Conservation (phyloP, 2,329 filamentous ascomycete genomes). For the Neonectria ditissima region DNA sequence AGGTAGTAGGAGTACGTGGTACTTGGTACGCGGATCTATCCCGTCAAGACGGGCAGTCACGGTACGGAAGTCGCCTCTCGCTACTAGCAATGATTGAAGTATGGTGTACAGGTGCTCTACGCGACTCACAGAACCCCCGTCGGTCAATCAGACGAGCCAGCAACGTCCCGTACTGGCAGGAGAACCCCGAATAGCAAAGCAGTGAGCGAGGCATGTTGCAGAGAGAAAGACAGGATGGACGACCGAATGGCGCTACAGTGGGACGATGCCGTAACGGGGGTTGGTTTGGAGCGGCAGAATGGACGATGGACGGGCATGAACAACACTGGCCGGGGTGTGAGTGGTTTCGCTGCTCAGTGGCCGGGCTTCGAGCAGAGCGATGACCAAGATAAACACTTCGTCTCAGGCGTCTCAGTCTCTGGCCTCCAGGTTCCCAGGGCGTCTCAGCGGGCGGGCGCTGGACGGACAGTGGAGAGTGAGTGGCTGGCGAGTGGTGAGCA, state of each 20-base stretch:
- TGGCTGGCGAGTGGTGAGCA: slow-evolving; percentile 17
- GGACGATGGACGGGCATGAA: slow-evolving; percentile 34
- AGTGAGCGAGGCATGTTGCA: slow-evolving; percentile 11
- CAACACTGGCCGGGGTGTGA: slow-evolving; percentile 23
- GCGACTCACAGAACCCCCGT: background rate
- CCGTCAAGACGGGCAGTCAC: background rate
- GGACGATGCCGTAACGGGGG: slow-evolving; percentile 39
- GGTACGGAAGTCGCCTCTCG: background rate
- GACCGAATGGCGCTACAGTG: slow-evolving; percentile 43
- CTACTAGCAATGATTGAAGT: background rate
- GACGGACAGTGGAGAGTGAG: slow-evolving; percentile 9
- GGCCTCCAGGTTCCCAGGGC: slow-evolving; percentile 9
- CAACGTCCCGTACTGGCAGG: slow-evolving; percentile 14
- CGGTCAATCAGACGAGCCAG: slow-evolving; percentile 5
- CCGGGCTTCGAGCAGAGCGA: slow-evolving; percentile 6
- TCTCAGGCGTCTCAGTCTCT: slow-evolving; percentile 24
- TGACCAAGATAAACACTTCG: slow-evolving; percentile 24
- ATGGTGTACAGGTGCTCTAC: background rate
- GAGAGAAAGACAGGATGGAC: slow-evolving; percentile 15
- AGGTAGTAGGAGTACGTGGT: background rate
- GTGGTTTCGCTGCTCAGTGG: slow-evolving; percentile 16
- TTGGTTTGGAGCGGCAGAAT: slow-evolving; percentile 9
- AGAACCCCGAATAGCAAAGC: slow-evolving; percentile 10
- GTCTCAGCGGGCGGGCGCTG: slow-evolving; percentile 22
- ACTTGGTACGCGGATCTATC: background rate